Conservation (phyloP, 257 asterid species). For the Hygrophila difformis region DNA sequence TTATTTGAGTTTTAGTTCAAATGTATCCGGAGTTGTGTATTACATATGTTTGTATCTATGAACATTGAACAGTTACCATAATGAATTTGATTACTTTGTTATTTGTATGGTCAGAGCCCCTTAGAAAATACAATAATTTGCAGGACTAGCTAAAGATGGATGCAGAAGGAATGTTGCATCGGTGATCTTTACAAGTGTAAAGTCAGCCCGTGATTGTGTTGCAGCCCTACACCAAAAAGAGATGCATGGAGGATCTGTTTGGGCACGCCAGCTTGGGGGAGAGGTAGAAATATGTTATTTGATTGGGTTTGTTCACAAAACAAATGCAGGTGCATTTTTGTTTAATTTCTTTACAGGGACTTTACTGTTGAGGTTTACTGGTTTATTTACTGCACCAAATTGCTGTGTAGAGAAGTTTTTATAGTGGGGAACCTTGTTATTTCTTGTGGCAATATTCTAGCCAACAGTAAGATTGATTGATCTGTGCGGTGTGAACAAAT, state of each 20-base stretch:
- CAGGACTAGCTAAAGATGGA: conserved; percentile 87
- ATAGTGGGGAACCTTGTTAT: not conserved
- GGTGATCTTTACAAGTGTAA: conserved; percentile 70
- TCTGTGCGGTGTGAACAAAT: too few species aligned
- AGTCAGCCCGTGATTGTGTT: conserved; percentile 86
- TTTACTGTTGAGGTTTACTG: too few species aligned
- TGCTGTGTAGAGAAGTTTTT: not conserved
- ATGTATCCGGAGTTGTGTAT: too few species aligned
- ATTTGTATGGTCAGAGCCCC: too few species aligned
- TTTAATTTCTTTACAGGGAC: too few species aligned
- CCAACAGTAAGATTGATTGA: not conserved
- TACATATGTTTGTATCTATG: too few species aligned
- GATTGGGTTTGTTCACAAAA: too few species aligned
- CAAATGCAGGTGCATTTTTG: too few species aligned
- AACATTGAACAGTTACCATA: too few species aligned
- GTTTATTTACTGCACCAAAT: not conserved
- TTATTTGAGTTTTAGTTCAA: too few species aligned
- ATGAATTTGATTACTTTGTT: too few species aligned
- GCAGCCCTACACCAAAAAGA: conserved; percentile 75
- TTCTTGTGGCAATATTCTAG: not conserved
- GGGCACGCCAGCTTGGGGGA: conserved; percentile 99
- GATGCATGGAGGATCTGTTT: conserved; percentile 60
- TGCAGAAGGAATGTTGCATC: conserved; percentile 73
- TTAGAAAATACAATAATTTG: too few species aligned
- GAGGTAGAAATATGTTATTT: conserved; percentile 45